These are phyloP conservation scores for Helotiales sp. DNA, from an alignment of 2,329 filamentous ascomycete genomes.

Conservation along the genomic window DNA sequence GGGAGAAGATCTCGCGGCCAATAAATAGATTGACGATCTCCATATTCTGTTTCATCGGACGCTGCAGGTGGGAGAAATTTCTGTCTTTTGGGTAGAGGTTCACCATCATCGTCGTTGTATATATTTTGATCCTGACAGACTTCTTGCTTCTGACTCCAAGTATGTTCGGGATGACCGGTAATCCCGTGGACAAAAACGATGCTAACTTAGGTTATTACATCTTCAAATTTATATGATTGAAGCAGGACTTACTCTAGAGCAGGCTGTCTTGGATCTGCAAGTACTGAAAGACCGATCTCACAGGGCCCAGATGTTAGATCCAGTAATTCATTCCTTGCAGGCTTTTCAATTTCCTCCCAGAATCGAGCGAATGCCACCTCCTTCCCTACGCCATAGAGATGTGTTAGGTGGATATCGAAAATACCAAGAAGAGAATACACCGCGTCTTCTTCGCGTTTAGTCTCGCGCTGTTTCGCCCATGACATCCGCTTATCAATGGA, in stretches of 20 bases:
- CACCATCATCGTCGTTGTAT: slow-evolving; percentile 5
- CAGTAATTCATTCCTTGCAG: too few species aligned
- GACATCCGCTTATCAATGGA: slow-evolving; percentile 32
- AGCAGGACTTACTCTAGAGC: background rate
- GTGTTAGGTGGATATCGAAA: slow-evolving; percentile 44
- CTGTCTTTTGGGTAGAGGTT: slow-evolving; percentile 5
- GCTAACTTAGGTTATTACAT: slow-evolving; percentile 4
- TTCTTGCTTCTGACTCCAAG: slow-evolving; percentile 38
- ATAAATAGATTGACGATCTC: slow-evolving; percentile 31
- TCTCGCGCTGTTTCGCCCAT: slow-evolving; percentile 40
- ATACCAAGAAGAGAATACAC: slow-evolving; percentile 47
- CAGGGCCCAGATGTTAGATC: too few species aligned
- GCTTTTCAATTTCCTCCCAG: slow-evolving; percentile 36
- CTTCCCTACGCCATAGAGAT: slow-evolving; percentile 43
- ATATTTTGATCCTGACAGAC: background rate
- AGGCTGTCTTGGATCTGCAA: background rate
- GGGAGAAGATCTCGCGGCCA: slow-evolving; percentile 18
- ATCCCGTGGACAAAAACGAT: slow-evolving; percentile 45
- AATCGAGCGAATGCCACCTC: slow-evolving; percentile 36
- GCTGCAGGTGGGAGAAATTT: slow-evolving; percentile 3
- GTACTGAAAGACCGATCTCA: background rate
- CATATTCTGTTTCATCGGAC: slow-evolving; percentile 26
- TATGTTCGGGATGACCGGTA: slow-evolving; percentile 39
- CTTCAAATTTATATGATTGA: background rate
- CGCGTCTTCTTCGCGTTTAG: slow-evolving; percentile 40